Evolutionary conservation across 306 rosid genomes (phyloP).

Genomic region (Albizia julibrissin): DNA sequence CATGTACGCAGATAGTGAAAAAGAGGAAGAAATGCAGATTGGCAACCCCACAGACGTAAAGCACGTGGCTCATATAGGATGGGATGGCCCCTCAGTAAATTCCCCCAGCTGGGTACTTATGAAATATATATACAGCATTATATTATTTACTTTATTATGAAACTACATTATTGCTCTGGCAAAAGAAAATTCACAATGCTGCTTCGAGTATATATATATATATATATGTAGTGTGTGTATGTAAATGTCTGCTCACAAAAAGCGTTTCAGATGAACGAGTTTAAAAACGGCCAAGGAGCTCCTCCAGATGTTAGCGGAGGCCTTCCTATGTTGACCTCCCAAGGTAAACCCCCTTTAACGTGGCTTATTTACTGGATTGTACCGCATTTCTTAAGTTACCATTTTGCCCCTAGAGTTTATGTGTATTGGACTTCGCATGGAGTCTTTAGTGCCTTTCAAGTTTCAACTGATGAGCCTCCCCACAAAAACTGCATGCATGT

Average conservation of each 20-base stretch:
- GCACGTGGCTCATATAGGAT: slow-evolving; percentile 94
- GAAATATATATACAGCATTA: too few relatives aligned
- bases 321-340: slow-evolving; percentile 22
- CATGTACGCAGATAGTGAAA: slow-evolving; percentile 57
- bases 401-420: background rate
- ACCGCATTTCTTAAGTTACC: background rate
- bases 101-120: slow-evolving; percentile 81
- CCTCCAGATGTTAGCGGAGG: slow-evolving; percentile 43
- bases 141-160: background rate
- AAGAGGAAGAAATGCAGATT: slow-evolving; percentile 77
- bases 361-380: background rate
- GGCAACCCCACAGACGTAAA: slow-evolving; percentile 91
- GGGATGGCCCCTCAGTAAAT: slow-evolving; percentile 81
- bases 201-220: background rate
- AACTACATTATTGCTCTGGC: too few relatives aligned
- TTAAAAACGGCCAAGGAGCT: slow-evolving; percentile 29
- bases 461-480: background rate
- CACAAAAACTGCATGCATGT: background rate
- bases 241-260: background rate
- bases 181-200: too few relatives aligned
- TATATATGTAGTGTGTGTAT: background rate
- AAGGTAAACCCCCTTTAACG: slow-evolving; percentile 24
- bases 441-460: background rate
- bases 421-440: background rate
- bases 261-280: slow-evolving; percentile 70